Evolutionary conservation across 768 basidiomycete species (phyloP).

Genomic region (Amanita rimosa): DNA sequence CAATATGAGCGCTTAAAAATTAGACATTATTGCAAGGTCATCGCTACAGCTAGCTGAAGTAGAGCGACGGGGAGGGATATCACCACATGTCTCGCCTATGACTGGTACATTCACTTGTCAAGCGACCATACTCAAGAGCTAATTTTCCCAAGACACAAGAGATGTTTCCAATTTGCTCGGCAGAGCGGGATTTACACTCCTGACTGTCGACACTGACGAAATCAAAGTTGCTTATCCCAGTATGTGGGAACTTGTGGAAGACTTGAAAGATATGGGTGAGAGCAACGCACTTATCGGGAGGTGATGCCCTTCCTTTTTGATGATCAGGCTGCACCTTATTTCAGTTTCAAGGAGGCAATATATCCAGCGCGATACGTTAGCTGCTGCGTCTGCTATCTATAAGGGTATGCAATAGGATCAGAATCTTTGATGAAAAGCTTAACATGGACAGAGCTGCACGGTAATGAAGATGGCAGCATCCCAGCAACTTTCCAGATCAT

Average conservation of each 20-base stretch:
- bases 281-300: constrained; percentile 83
- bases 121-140: neutral
- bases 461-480: constrained; percentile 69
- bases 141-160: constrained; percentile 54
- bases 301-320: constrained; percentile 22
- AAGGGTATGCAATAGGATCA: constrained; percentile 40
- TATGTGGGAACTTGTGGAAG: constrained; percentile 93
- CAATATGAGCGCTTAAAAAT: neutral
- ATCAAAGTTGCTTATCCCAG: constrained; percentile 83
- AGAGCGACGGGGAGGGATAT: constrained; percentile 92
- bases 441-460: constrained; percentile 61
- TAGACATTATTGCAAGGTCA: constrained; percentile 39
- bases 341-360: constrained; percentile 40
- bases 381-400: constrained; percentile 91
- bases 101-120: constrained; percentile 46
- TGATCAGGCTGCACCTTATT: neutral
- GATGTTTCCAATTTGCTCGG: constrained; percentile 89
- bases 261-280: constrained; percentile 95
- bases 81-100: constrained; percentile 97
- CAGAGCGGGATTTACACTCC: constrained; percentile 85
- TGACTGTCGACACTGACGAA: constrained; percentile 95
- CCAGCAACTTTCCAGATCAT: constrained; percentile 97
- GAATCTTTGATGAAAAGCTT: neutral
- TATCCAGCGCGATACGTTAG: constrained; percentile 75
- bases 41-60: constrained; percentile 88